Base-by-base conservation (phyloP, 2,329 filamentous ascomycete genomes). In the Endothia cerciana region DNA sequence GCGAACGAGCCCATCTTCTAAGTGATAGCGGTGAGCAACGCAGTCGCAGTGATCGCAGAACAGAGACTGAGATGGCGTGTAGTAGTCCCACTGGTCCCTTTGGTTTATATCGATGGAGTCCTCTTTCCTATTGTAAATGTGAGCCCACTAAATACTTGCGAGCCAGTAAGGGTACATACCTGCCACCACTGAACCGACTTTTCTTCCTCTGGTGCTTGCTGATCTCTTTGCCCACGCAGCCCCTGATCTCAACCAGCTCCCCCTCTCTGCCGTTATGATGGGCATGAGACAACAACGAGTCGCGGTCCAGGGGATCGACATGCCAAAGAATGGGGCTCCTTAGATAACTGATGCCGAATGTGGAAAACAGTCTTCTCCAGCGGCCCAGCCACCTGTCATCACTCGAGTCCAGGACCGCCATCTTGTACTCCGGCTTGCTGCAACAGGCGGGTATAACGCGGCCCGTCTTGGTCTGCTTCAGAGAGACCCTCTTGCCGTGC, bases 281-380 rank as follows among this genome's bases (percentile, higher is more conserved):
- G 0, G 90, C 84, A 76, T 89, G 91, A 0, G 87, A 89, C 28
- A 94, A 78, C 71, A 94, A 78, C 0, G 89, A 89, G 77, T 94
- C 91, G 1, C 91, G 82, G 75, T 94, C 91, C 0, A 85, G 81
- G 0, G 91, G 91, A 72, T 94, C 91, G 17, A 92, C 82, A 73
- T 95, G 91, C 79, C 93, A 94, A 72, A 94, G 91, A 89, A 94
- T 91, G 0, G 91, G 91, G 70, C 90, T 93, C 19, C 91, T 83
- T 47, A 95, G 79, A 71, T 93, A 87, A 1, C 84, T 82, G 57
- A 94, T 94, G 59, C 88, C 84, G 55, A 92, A 86, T 2, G 84
- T 85, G 40, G 82, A 80, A 76, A 94, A 94, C 3, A 90, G 82
- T 17, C 82, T 79, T 55, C 91, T 86, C 91, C 91, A 94, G 49